A percentile compares a stretch with the other conserved stretches of the same genome.
These are phyloP conservation scores for Gardenia jasminoides DNA, from an alignment of 257 asterid genomes.

Conservation along the genomic window DNA sequence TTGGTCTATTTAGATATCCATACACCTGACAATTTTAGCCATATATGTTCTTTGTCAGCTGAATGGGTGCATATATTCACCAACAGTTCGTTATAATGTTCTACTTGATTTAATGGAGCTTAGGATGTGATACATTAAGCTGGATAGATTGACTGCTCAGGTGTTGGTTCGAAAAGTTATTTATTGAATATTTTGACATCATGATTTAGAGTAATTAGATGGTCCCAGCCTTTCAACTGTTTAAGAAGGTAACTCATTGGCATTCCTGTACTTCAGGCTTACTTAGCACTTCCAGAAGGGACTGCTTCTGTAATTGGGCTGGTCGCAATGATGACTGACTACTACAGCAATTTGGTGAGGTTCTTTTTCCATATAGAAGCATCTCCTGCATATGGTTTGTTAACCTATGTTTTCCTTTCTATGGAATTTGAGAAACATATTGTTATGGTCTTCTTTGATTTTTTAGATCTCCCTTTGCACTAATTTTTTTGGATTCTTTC, in stretches of 20 bases:
- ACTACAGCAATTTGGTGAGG: constrained; percentile 86
- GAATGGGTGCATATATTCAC: neutral
- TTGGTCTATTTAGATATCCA: neutral
- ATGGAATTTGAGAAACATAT: neutral
- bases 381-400: neutral
- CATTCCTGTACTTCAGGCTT: constrained; percentile 63
- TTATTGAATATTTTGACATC: neutral
- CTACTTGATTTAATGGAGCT: neutral
- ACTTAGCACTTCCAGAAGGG: constrained; percentile 95
- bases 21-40: neutral
- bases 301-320: constrained; percentile 90
- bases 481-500: neutral
- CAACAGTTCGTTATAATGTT: neutral
- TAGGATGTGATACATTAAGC: neutral
- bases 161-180: too few relatives aligned
- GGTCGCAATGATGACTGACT: constrained; percentile 97
- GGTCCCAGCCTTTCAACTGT: neutral
- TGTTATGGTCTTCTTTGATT: neutral
- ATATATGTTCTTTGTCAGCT: neutral
- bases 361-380: neutral
- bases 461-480: neutral
- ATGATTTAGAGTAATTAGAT: neutral
- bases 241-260: constrained; percentile 4
- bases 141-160: neutral
- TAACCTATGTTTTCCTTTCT: neutral